A percentile compares a stretch with the other conserved stretches of the same genome.
These are phyloP conservation scores for Verticillium klebahnii DNA, from an alignment of 2,329 filamentous ascomycete genomes.

Conservation along the genomic window DNA sequence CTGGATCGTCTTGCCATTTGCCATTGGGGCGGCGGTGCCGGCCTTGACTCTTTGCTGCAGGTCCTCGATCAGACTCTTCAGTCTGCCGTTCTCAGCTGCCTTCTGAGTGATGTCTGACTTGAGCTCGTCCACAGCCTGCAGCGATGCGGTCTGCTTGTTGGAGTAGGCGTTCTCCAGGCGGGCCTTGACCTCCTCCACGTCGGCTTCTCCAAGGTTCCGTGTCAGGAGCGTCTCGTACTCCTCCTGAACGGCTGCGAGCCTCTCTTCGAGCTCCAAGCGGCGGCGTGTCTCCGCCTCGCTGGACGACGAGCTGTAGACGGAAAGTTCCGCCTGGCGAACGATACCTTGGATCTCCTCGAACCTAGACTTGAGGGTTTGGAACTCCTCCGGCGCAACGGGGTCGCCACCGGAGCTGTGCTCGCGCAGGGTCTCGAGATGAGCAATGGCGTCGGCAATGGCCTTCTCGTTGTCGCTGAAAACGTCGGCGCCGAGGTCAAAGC, in stretches of 20 bases:
- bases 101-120: conserved; percentile 72
- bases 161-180: conserved; percentile 73
- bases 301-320: conserved; percentile 66
- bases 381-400: conserved; percentile 73
- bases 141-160: conserved; percentile 68
- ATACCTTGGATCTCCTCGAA: conserved; percentile 88
- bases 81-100: conserved; percentile 74
- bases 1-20: conserved; percentile 86
- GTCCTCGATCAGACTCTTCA: conserved; percentile 77
- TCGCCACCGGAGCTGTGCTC: conserved; percentile 75
- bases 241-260: conserved; percentile 67
- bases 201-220: conserved; percentile 70
- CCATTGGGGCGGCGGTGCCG: conserved; percentile 52
- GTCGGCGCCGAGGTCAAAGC: conserved; percentile 89
- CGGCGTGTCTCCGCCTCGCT: conserved; percentile 62
- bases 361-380: conserved; percentile 70
- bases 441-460: conserved; percentile 76
- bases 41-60: conserved; percentile 70
- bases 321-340: conserved; percentile 86
- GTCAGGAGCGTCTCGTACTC: conserved; percentile 82
- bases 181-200: conserved; percentile 80
- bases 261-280: conserved; percentile 71
- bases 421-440: conserved; percentile 74
- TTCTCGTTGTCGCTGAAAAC: conserved; percentile 92
- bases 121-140: conserved; percentile 70